Evolutionary conservation across 345 rosid species (phyloP).

Genomic region (Cardamine chenopodiifolia): DNA sequence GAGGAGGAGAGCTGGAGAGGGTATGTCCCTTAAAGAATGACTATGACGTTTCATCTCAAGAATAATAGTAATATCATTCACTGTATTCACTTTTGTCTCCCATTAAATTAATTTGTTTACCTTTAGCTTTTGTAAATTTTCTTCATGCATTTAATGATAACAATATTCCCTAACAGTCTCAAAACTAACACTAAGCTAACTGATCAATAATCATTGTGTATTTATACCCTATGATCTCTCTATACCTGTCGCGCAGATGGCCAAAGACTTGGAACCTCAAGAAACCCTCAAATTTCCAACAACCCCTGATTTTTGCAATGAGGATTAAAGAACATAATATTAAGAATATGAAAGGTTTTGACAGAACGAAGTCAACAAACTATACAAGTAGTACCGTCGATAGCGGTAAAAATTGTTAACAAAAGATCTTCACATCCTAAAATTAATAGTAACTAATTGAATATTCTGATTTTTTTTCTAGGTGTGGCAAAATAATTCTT

Average conservation of each 20-base stretch:
- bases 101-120: constrained; percentile 30
- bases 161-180: constrained; percentile 43
- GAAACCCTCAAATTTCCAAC: constrained; percentile 28
- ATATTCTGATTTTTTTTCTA: not conserved
- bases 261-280: constrained; percentile 17
- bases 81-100: constrained; percentile 54
- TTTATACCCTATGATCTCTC: constrained; percentile 17
- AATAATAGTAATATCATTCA: constrained; percentile 59
- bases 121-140: constrained; percentile 37
- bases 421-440: not conserved
- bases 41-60: constrained; percentile 68
- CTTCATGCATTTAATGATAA: constrained; percentile 45
- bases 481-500: not conserved
- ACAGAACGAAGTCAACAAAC: not conserved
- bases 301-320: not conserved
- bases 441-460: not conserved
- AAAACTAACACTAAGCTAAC: constrained; percentile 38
- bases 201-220: constrained; percentile 23
- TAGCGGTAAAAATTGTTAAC: not conserved
- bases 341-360: not conserved
- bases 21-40: constrained; percentile 68
- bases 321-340: not conserved
- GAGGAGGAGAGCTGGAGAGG: constrained; percentile 23
- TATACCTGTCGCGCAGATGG: constrained; percentile 8
- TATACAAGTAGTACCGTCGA: not conserved